phyloP scores from a whole-genome alignment of 371 early-diverging fungal species.

The Mortierella sp. region DNA sequence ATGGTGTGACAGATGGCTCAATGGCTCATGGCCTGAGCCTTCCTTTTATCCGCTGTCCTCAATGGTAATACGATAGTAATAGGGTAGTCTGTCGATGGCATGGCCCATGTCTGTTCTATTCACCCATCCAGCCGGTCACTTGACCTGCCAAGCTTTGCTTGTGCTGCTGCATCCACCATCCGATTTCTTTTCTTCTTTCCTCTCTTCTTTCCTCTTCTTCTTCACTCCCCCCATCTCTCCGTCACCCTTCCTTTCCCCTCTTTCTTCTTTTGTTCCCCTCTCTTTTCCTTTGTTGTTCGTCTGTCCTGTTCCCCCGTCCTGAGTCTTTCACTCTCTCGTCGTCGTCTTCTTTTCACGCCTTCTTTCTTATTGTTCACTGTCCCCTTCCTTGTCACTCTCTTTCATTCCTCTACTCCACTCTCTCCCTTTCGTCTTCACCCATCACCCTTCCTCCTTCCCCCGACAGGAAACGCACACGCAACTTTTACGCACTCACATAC shows the following conservation, averaged over 20 bases:
- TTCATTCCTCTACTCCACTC: neutral
- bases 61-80: too few relatives aligned
- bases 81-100: too few relatives aligned
- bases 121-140: too few relatives aligned
- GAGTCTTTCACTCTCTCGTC: neutral
- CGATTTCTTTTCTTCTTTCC: neutral
- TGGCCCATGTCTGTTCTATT: too few relatives aligned
- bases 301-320: neutral
- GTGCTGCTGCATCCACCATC: too few relatives aligned
- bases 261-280: neutral
- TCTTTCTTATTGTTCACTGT: neutral
- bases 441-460: neutral
- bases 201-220: slow-evolving; percentile 2
- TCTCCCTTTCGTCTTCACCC: neutral
- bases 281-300: slow-evolving; percentile 2
- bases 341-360: neutral
- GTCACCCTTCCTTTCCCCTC: neutral
- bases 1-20: too few relatives aligned
- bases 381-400: neutral
- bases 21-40: too few relatives aligned
- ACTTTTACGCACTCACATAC: neutral
- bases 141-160: too few relatives aligned
- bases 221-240: neutral
- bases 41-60: too few relatives aligned
- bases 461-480: neutral